phyloP scores from a whole-genome alignment of 148 eudicot genomes.

The Pharnaceum exiguum region DNA sequence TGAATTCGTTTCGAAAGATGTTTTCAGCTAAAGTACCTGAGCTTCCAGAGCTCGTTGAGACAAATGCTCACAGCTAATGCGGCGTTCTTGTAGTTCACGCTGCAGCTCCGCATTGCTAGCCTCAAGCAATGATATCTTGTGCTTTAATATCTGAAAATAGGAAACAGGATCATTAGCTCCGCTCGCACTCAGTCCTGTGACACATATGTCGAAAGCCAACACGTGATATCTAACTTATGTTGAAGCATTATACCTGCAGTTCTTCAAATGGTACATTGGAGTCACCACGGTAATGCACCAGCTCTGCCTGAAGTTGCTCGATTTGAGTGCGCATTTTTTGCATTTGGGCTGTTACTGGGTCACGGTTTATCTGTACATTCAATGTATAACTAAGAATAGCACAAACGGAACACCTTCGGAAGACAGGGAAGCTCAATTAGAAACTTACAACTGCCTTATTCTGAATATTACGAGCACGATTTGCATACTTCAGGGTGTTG shows the following conservation, averaged over 20 bases:
- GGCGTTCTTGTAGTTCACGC: slow-evolving; percentile 66
- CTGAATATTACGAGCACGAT: slow-evolving; percentile 97
- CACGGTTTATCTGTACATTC: slow-evolving; percentile 74
- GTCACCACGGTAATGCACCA: slow-evolving; percentile 76
- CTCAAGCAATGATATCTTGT: slow-evolving; percentile 84
- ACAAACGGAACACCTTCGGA: not conserved
- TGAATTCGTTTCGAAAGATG: not conserved
- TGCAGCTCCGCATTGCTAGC: slow-evolving; percentile 76
- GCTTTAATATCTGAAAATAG: slow-evolving; percentile 63
- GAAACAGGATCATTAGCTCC: not conserved
- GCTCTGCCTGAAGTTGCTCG: slow-evolving; percentile 89
- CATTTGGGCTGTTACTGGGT: slow-evolving; percentile 84
- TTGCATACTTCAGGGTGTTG: slow-evolving; percentile 93
- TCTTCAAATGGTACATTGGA: slow-evolving; percentile 73
- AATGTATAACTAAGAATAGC: slow-evolving; percentile 7
- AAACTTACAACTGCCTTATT: slow-evolving; percentile 94
- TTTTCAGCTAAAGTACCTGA: slow-evolving; percentile 48
- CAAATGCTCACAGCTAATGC: slow-evolving; percentile 61
- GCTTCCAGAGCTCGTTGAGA: slow-evolving; percentile 80
- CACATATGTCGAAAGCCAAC: no score
- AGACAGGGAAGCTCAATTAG: not conserved
- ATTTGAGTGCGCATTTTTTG: slow-evolving; percentile 91
- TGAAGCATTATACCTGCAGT: slow-evolving; percentile 50
- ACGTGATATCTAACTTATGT: not conserved
- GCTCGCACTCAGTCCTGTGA: no score